Evolutionary conservation across 192 early-diverging fungal species (phyloP), one percentile per base, ranked within the genome.

Genomic region (Coemansia sp.): DNA sequence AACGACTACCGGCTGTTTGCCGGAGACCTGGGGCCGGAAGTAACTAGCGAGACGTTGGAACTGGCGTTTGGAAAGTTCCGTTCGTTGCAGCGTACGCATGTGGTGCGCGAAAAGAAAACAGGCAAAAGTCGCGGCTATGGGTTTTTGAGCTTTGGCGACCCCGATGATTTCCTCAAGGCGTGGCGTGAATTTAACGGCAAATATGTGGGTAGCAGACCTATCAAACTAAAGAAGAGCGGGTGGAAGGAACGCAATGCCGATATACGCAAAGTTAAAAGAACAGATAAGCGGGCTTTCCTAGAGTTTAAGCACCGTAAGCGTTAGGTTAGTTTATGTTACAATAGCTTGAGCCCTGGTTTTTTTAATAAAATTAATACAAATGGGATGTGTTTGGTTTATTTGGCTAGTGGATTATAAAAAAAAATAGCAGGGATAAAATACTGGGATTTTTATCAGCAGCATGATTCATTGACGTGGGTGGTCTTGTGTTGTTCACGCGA

Each of bases 181-280:
- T 88, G 91, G 90, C 86, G 81, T 45, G 93, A 98, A 76, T 94
- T 95, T 85, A 89, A 98, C 65, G 93, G 93, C 35, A 97, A 98
- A 73, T 98, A 95, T 64, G 87, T 98, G 4, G 95, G 95, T 24
- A 93, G 90, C 53, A 69, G 93, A 36, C 95, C 95, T 3, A 92
- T 98, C 50, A 94, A 91, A 58, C 81, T 98, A 32, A 83, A 91
- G 27, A 95, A 95, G 60, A 93, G 90, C 51, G 90, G 69, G 22
- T 95, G 93, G 93, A 86, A 90, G 46, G 91, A 95, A 25, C 83
- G 93, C 40, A 93, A 86, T 60, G 81, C 85, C 1, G 89, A 93
- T 48, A 80, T 81, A n/a, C 64, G 68, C 60, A 68, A 67, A 50
- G 60, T 58, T 43, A 78, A 78, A 54, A 56, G 70, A 0, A 28